Conservation (phyloP, 805 yeast genomes). For the Saccharomycopsis selenospora region DNA sequence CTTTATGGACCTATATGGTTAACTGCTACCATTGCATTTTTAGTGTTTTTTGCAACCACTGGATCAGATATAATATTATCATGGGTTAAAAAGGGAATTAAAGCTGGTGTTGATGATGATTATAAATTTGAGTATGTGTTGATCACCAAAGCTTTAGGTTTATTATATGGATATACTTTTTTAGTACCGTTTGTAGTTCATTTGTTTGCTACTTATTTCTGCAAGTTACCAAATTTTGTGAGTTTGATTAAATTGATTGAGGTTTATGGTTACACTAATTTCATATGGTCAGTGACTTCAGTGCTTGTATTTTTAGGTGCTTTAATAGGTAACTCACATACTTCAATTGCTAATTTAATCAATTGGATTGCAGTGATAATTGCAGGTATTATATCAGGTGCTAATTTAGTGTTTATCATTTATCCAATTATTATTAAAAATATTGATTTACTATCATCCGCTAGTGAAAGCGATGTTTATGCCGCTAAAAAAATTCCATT, state of each 20-base stretch:
- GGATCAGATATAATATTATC: conserved; percentile 58
- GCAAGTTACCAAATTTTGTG: conserved; percentile 43
- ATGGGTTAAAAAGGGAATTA: conserved; percentile 36
- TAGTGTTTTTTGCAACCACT: conserved; percentile 69
- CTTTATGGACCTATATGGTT: conserved; percentile 90
- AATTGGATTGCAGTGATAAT: conserved; percentile 52
- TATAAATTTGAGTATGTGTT: conserved; percentile 55
- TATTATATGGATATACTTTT: conserved; percentile 73
- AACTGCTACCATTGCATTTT: conserved; percentile 69
- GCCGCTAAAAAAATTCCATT: conserved; percentile 34
- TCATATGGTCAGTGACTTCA: conserved; percentile 82
- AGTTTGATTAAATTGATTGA: conserved; percentile 57
- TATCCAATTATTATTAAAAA: conserved; percentile 33
- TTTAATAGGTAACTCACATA: conserved; percentile 23
- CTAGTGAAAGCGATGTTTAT: conserved; percentile 6
- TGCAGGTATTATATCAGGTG: conserved; percentile 58
- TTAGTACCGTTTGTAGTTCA: conserved; percentile 54
- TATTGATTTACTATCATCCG: conserved; percentile 2
- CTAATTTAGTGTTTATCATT: conserved; percentile 42
- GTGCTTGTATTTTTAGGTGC: conserved; percentile 52
- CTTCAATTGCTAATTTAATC: conserved; percentile 27
- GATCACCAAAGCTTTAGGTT: conserved; percentile 58
- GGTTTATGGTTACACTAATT: conserved; percentile 77
- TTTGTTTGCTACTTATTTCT: conserved; percentile 42
- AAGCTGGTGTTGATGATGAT: conserved; percentile 33